Evolutionary conservation across 1,284 basidiomycete species (phyloP).

Genomic region (Marasmius oreades): DNA sequence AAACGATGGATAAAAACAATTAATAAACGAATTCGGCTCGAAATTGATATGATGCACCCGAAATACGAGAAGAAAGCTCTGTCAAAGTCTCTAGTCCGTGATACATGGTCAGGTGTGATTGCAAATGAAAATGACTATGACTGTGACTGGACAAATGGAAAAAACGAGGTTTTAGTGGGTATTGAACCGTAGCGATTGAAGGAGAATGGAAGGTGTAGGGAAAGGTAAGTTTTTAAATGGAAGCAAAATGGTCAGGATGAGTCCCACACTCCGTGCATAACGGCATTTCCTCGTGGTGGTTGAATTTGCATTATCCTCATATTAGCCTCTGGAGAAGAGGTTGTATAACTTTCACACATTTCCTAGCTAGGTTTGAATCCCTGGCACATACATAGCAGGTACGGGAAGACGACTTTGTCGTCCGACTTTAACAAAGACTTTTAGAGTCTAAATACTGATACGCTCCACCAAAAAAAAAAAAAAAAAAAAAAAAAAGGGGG

Average conservation of each 20-base stretch:
- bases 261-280: not conserved
- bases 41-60: constrained; percentile 2
- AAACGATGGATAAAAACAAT: not conserved
- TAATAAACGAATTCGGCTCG: not conserved
- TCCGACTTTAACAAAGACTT: not conserved
- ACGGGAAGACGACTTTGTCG: too few relatives aligned
- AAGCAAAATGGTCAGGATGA: not conserved
- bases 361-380: not conserved
- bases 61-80: constrained; percentile 4
- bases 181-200: not conserved
- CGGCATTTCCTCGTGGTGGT: not conserved
- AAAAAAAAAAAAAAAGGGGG: not conserved
- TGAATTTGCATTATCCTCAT: not conserved
- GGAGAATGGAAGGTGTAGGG: not conserved
- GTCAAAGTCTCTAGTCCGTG: not conserved
- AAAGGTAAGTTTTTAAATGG: not conserved
- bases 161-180: constrained; percentile 13
- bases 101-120: constrained; percentile 5
- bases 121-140: constrained; percentile 1
- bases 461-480: not conserved
- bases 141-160: constrained; percentile 1
- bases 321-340: not conserved
- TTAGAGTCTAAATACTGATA: not conserved
- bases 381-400: not conserved
- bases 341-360: not conserved